These are phyloP conservation scores for Neurospora pannonica DNA, from an alignment of 495 filamentous ascomycete genomes.

Conservation along the genomic window DNA sequence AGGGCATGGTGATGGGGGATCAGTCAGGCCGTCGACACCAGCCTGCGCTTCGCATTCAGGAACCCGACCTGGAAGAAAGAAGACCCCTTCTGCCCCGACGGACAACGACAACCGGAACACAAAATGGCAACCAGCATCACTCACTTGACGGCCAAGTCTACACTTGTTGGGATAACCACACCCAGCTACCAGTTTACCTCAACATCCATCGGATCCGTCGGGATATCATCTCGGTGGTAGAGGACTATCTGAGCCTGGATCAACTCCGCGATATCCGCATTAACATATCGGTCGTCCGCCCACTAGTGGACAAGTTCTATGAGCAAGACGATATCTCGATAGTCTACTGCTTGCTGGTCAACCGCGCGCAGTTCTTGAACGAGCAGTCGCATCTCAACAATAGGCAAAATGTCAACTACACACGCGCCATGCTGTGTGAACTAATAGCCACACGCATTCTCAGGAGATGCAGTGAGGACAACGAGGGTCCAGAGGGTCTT, in stretches of 20 bases:
- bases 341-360: slow-evolving; percentile 62
- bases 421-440: slow-evolving; percentile 59
- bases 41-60: slow-evolving; percentile 19
- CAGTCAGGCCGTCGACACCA: not conserved
- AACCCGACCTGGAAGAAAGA: slow-evolving; percentile 14
- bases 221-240: slow-evolving; percentile 41
- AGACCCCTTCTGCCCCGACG: slow-evolving; percentile 18
- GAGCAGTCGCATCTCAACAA: slow-evolving; percentile 58
- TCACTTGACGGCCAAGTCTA: slow-evolving; percentile 13
- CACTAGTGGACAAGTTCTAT: slow-evolving; percentile 61
- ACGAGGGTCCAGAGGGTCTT: slow-evolving; percentile 47
- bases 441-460: slow-evolving; percentile 56
- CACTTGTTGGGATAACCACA: slow-evolving; percentile 23
- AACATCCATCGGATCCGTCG: slow-evolving; percentile 44
- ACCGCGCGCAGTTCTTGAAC: slow-evolving; percentile 56
- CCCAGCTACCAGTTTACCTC: slow-evolving; percentile 41
- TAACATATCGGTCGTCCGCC: slow-evolving; percentile 59
- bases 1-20: slow-evolving; percentile 5
- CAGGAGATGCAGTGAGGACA: slow-evolving; percentile 57
- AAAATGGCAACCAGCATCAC: slow-evolving; percentile 7
- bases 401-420: slow-evolving; percentile 58
- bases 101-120: slow-evolving; percentile 12
- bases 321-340: slow-evolving; percentile 60
- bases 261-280: slow-evolving; percentile 60
- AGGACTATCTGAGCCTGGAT: slow-evolving; percentile 49